phyloP scores from a whole-genome alignment of 345 rosid species.

The Pelargonium nanum region DNA sequence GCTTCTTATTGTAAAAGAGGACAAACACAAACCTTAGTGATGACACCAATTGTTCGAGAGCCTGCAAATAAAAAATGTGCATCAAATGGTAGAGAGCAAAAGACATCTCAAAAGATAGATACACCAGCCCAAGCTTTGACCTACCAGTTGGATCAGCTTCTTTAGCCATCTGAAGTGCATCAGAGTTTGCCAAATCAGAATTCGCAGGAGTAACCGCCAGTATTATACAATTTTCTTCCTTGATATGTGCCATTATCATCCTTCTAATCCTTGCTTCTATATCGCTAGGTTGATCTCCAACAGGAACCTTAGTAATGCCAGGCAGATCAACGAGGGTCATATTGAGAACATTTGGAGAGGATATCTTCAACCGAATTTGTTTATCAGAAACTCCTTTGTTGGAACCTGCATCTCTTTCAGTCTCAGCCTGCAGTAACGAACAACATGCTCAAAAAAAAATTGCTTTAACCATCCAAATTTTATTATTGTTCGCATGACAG shows the following conservation, averaged over 20 bases:
- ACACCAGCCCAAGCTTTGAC: not conserved
- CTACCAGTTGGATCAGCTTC: slow-evolving; percentile 54
- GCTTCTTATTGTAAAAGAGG: slow-evolving; percentile 1
- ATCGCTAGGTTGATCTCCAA: slow-evolving; percentile 62
- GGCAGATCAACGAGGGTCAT: slow-evolving; percentile 65
- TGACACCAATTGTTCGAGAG: slow-evolving; percentile 56
- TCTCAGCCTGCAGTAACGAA: slow-evolving; percentile 41
- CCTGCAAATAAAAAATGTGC: slow-evolving; percentile 23
- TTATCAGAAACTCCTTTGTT: slow-evolving; percentile 56
- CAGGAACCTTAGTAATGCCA: slow-evolving; percentile 65
- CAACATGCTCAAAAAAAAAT: not conserved
- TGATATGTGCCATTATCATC: slow-evolving; percentile 47
- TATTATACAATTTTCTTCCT: slow-evolving; percentile 40
- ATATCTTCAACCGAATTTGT: slow-evolving; percentile 45
- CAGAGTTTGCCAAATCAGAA: slow-evolving; percentile 66
- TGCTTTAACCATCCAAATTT: too few relatives aligned
- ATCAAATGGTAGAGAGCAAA: not conserved
- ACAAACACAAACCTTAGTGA: slow-evolving; percentile 45
- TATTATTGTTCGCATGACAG: too few relatives aligned
- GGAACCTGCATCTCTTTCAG: slow-evolving; percentile 45
- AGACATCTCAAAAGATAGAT: not conserved
- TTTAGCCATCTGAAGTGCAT: slow-evolving; percentile 62
- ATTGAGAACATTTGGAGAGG: slow-evolving; percentile 50
- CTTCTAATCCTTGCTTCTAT: slow-evolving; percentile 46
- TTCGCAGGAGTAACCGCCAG: slow-evolving; percentile 65